A percentile compares a stretch with the other conserved stretches of the same genome.
Evolutionary conservation across 768 basidiomycete genomes (phyloP).

Genomic region (Pluteus cervinus): DNA sequence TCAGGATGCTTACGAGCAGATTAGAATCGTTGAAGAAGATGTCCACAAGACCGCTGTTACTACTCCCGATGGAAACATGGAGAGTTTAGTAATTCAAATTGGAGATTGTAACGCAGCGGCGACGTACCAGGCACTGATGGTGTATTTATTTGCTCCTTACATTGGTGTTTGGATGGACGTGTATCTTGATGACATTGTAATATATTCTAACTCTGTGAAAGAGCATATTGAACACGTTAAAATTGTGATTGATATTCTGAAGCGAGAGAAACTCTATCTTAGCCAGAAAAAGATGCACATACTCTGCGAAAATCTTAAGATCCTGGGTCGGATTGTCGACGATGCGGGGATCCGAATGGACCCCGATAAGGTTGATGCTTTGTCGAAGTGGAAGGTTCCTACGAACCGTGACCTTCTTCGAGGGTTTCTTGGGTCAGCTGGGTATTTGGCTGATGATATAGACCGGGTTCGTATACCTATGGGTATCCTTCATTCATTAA

Average conservation of each 20-base stretch:
- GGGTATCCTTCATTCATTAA: conserved; percentile 15
- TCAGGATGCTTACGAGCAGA: conserved; percentile 33
- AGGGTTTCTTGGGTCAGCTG: conserved; percentile 29
- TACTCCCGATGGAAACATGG: conserved; percentile 39
- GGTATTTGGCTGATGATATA: conserved; percentile 23
- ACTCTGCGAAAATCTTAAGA: conserved; percentile 17
- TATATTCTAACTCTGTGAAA: conserved; percentile 29
- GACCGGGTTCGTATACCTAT: conserved; percentile 21
- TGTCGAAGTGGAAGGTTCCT: conserved; percentile 21
- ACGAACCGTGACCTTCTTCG: conserved; percentile 20
- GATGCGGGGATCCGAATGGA: conserved; percentile 30
- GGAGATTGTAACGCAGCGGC: conserved; percentile 30
- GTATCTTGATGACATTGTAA: conserved; percentile 31
- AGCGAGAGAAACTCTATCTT: conserved; percentile 21
- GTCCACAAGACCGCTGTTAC: conserved; percentile 21
- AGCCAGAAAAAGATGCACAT: conserved; percentile 20
- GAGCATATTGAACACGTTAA: conserved; percentile 26
- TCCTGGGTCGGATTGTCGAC: conserved; percentile 28
- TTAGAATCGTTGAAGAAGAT: conserved; percentile 20
- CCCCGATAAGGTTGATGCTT: conserved; percentile 30
- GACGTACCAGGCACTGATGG: conserved; percentile 39
- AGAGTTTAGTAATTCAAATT: conserved; percentile 26
- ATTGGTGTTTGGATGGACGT: conserved; percentile 18
- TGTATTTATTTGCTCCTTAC: conserved; percentile 26
- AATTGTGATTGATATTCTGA: conserved; percentile 19